Evolutionary conservation across 78 protist species (phyloP).

Genomic region (Pigoraptor vietnamica): DNA sequence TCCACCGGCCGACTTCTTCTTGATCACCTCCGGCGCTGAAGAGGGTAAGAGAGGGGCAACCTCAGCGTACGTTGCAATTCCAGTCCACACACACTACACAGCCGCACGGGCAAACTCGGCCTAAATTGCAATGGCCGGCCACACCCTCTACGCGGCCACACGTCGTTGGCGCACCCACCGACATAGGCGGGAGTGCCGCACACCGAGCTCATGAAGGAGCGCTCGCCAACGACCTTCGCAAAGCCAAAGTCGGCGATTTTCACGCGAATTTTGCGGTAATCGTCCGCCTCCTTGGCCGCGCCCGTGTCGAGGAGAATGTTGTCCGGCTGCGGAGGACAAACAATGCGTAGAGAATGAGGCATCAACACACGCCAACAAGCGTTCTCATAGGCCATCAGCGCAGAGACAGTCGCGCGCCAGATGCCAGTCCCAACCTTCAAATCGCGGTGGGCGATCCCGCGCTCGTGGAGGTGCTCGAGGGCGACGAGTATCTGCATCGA

Average conservation of each 20-base stretch:
- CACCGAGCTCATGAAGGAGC: neutral
- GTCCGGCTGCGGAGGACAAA: neutral
- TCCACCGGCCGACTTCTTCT: neutral
- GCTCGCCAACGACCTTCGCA: neutral
- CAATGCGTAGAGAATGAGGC: neutral
- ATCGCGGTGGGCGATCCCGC: slow-evolving; percentile 26
- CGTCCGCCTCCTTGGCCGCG: neutral
- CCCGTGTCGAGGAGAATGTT: neutral
- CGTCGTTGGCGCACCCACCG: neutral
- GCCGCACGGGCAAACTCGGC: neutral
- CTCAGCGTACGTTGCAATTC: neutral
- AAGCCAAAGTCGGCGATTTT: neutral
- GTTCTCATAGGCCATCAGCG: no score
- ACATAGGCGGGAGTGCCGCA: neutral
- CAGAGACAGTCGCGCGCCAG: no score
- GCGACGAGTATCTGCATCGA: slow-evolving; percentile 21
- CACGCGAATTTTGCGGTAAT: neutral
- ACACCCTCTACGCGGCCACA: no score
- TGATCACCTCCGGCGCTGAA: neutral
- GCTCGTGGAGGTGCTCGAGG: slow-evolving; percentile 13
- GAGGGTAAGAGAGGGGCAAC: neutral
- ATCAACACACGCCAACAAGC: no score
- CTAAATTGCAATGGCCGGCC: neutral
- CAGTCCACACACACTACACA: neutral
- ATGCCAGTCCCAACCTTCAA: neutral